Percentiles rank a stretch among this genome's conserved stretches.
These are phyloP conservation scores for Emmonsiellopsis sp. DNA, from an alignment of 2,329 filamentous ascomycete species.

Conservation along the genomic window DNA sequence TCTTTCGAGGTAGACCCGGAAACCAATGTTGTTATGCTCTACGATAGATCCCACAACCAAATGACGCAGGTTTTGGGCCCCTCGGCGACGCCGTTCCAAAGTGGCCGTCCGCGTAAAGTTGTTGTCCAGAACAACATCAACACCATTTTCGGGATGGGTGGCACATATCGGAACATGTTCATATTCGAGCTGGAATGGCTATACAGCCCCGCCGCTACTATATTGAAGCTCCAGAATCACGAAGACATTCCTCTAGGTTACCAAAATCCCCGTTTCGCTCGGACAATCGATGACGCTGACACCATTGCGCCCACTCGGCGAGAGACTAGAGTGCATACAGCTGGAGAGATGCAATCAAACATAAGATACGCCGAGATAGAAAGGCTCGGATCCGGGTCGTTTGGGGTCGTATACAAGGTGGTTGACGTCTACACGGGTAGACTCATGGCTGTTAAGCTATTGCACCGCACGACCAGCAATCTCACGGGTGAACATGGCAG, in stretches of 20 bases:
- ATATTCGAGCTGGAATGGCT: constrained; percentile 8
- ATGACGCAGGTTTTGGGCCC: constrained; percentile 13
- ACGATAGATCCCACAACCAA: constrained; percentile 11
- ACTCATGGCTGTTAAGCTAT: constrained; percentile 8
- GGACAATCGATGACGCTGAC: constrained; percentile 1
- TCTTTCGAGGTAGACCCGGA: constrained; percentile 14
- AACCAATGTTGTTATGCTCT: constrained; percentile 10
- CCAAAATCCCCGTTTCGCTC: background rate
- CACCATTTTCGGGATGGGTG: constrained; percentile 14
- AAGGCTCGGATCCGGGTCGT: constrained; percentile 11
- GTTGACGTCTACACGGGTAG: constrained; percentile 5
- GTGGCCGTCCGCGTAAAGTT: constrained; percentile 10
- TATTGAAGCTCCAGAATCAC: background rate
- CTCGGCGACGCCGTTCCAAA: constrained; percentile 11
- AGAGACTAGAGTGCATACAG: background rate
- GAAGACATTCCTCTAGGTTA: background rate
- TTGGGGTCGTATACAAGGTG: constrained; percentile 10
- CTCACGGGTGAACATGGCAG: no score
- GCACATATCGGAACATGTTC: constrained; percentile 6
- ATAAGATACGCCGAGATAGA: constrained; percentile 10
- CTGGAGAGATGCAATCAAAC: background rate
- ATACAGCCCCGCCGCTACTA: background rate
- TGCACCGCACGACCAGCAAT: background rate
- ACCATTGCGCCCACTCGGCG: background rate
- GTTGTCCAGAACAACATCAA: constrained; percentile 12